Base-by-base conservation (phyloP, 2,329 filamentous ascomycete species). In the Drechslerella dactyloides region DNA sequence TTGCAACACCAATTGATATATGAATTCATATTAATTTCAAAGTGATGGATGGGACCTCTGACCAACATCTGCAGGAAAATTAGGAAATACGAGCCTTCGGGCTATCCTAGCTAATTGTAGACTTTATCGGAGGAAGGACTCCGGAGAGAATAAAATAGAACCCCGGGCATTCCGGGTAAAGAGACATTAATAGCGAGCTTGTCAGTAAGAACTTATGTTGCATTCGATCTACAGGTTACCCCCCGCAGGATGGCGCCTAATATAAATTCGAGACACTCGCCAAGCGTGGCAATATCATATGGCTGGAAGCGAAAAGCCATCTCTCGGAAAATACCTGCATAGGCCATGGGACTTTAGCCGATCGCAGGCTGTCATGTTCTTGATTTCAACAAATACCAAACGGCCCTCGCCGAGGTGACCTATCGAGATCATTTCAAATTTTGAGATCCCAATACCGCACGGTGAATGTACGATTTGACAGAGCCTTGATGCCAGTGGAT, bases 51-150 rank as follows among this genome's bases (percentile, higher is more conserved):
- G 5, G 11, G 13, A 15, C 37, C 5, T 13, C 40, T 58, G 53
- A 58, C 51, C 54, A n/a, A 40, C n/a, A 33, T 53, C 54, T 53
- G 54, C 35, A 24, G 40, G 2, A 44, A 17, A 42, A 11, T 51
- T 59, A 17, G 56, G 52, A 21, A 52, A 63, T 69, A 69, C 65
- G 58, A 63, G 65, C 23, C 1, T 27, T 7, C 48, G 19, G 17
- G n/a, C 46, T 19, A 48, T 33, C 27, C 27, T 8, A 33, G 27
- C 27, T 33, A 33, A 3, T 8, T 33, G 3, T 8, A 33, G 8
- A 8, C 27, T 4, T 33, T 4, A 33, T 33, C 27, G 27, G 27
- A 33, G 27, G 27, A 33, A 33, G 27, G 27, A 33, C 27, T 33
- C 27, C 27, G 27, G n/a, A 42, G 37, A 17, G 11, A 15, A 42